Base-by-base conservation (phyloP, 441 rosid species). In the Gossypium schwendimanii region DNA sequence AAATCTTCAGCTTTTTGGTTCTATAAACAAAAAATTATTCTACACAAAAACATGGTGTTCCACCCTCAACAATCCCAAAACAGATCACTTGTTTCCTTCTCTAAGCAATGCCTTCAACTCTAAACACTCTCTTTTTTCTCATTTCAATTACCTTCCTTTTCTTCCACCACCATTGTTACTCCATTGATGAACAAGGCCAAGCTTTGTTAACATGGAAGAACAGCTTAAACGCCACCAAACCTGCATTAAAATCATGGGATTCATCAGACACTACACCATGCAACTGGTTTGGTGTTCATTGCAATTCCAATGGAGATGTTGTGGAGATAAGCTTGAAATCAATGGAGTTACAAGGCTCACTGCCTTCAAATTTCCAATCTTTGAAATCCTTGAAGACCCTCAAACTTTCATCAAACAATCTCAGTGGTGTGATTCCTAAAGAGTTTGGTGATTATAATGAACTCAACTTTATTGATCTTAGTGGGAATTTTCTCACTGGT, bases 1-100 rank as follows among this genome's bases (percentile, higher is more conserved):
- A 85, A 89, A 89, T 83, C 92, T 87, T 76, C 79, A 76, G 84
- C 85, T 78, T 84, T 84, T 81, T 20, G 76, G 76, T 84, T 80
- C 84, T 91, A 88, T 90, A 90, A 90, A 87, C 92, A 54, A 4
- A 28, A 28, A 28, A 4, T 28, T 28, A 5, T 28, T 28, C 5
- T 28, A 28, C 33, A 28, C 6, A 28, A 83, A 89, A 88, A 84
- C 93, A 85, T 88, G 89, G 91, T 90, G 86, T 85, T 89, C 81
- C 81, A 8, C 88, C 87, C 89, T 93, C 91, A 73, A 80, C 98
- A 89, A 93, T 93, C 97, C 96, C 97, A 83, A 92, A 74, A 80
- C 92, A 84, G 77, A 80, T 79, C 85, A 76, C 52, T 84, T 75
- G 73, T 79, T 81, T 71, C 73, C 80, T 60, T 82, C 83, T 76